These are phyloP conservation scores for Aotearoamyces nothofagi DNA, from an alignment of 2,329 filamentous ascomycete species.

Conservation along the genomic window DNA sequence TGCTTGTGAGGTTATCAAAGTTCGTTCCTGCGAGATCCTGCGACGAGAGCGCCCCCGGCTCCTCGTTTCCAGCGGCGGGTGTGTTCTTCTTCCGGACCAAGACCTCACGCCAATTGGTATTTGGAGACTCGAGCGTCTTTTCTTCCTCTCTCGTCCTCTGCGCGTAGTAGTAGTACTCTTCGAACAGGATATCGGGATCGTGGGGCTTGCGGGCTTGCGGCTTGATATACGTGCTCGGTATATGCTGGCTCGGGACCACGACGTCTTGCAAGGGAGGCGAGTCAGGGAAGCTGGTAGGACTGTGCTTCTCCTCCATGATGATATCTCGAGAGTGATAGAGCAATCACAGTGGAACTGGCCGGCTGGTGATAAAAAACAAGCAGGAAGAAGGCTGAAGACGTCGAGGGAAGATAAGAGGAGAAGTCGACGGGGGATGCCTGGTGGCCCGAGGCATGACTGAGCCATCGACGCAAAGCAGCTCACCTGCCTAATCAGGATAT, in stretches of 20 bases:
- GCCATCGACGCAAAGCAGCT: too few species aligned
- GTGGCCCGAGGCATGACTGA: too few species aligned
- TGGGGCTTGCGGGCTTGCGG: slow-evolving; percentile 16
- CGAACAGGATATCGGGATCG: slow-evolving; percentile 12
- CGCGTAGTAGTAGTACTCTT: slow-evolving; percentile 16
- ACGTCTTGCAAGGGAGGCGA: neutral
- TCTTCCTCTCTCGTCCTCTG: slow-evolving; percentile 11
- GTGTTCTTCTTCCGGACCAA: slow-evolving; percentile 6
- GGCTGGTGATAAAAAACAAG: too few species aligned
- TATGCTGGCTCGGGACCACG: neutral
- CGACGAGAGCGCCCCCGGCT: neutral
- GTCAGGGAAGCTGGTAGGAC: neutral
- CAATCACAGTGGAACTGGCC: too few species aligned
- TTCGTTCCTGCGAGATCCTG: slow-evolving; percentile 3
- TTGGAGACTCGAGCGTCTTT: slow-evolving; percentile 1
- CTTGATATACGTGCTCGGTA: slow-evolving; percentile 8
- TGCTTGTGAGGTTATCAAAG: slow-evolving; percentile 4
- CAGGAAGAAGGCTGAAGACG: too few species aligned
- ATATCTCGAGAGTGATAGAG: too few species aligned
- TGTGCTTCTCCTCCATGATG: slow-evolving; percentile 1
- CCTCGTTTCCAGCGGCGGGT: neutral
- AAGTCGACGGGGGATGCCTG: too few species aligned
- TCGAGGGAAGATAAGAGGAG: too few species aligned
- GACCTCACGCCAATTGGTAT: slow-evolving; percentile 4
- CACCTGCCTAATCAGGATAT: too few species aligned